phyloP scores from a whole-genome alignment of 2,329 filamentous ascomycete species.

The Verticillium tricorpus region DNA sequence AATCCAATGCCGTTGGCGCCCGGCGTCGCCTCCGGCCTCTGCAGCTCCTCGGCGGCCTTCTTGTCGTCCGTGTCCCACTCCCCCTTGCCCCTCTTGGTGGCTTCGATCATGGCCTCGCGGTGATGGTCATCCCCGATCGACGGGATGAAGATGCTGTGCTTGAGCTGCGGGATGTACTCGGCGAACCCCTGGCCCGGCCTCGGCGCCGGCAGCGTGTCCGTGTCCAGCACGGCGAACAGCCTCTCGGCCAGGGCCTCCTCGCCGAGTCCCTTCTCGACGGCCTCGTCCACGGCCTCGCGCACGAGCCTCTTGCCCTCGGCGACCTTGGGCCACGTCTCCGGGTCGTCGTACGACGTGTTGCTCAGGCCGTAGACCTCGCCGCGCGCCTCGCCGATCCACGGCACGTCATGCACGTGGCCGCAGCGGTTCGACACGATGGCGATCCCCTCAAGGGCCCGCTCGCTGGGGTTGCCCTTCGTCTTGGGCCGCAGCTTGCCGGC shows the following conservation, averaged over 20 bases:
- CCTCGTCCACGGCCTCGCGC: slow-evolving; percentile 34
- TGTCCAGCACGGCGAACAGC: slow-evolving; percentile 52
- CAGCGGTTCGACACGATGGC: slow-evolving; percentile 61
- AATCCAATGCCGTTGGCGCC: slow-evolving; percentile 33
- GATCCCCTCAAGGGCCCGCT: slow-evolving; percentile 37
- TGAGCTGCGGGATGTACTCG: slow-evolving; percentile 48
- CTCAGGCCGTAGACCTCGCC: slow-evolving; percentile 55
- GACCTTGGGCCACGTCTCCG: slow-evolving; percentile 58
- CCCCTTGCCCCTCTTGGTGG: slow-evolving; percentile 29
- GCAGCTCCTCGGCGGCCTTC: slow-evolving; percentile 26
- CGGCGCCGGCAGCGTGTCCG: slow-evolving; percentile 47
- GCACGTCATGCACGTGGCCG: slow-evolving; percentile 47
- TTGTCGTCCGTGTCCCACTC: slow-evolving; percentile 34
- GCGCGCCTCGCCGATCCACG: slow-evolving; percentile 49
- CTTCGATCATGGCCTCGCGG: slow-evolving; percentile 38
- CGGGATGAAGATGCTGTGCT: slow-evolving; percentile 59
- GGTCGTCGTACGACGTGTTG: slow-evolving; percentile 54
- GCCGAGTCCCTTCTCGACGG: slow-evolving; percentile 26
- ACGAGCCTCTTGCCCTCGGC: slow-evolving; percentile 45
- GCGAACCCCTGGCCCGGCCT: slow-evolving; percentile 41
- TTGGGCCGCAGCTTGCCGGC: slow-evolving; percentile 53
- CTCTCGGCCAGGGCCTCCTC: slow-evolving; percentile 46
- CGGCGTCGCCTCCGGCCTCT: slow-evolving; percentile 31
- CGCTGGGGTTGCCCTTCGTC: slow-evolving; percentile 16
- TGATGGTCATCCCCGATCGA: slow-evolving; percentile 47